A percentile compares a stretch with the other conserved stretches of the same genome.
Conservation (phyloP, 805 yeast species). For the Kregervanrija pseudodelftensis region DNA sequence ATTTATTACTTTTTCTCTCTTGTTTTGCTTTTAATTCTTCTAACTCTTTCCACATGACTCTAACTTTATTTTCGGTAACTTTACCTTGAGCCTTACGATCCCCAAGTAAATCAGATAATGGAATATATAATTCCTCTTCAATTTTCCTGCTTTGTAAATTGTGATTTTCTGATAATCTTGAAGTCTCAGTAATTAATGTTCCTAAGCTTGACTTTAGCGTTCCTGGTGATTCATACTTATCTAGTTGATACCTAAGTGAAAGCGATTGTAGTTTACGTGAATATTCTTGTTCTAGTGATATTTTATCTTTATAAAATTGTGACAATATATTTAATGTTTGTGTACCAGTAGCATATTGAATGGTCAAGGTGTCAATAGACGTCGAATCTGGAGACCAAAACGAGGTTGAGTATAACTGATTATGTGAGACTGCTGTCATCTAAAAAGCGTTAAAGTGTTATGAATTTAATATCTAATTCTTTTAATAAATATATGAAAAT, state of each 20-base stretch:
- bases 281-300: slow-evolving; percentile 69
- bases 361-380: slow-evolving; percentile 49
- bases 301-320: slow-evolving; percentile 45
- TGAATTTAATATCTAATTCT: too few species aligned
- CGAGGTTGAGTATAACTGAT: slow-evolving; percentile 16
- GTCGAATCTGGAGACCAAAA: slow-evolving; percentile 52
- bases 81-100: slow-evolving; percentile 46
- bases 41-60: slow-evolving; percentile 9
- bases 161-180: slow-evolving; percentile 51
- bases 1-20: slow-evolving; percentile 37
- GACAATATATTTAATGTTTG: slow-evolving; percentile 48
- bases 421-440: neutral
- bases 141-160: slow-evolving; percentile 43
- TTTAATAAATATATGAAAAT: too few species aligned
- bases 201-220: slow-evolving; percentile 54
- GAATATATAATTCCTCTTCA: slow-evolving; percentile 41
- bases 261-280: slow-evolving; percentile 46
- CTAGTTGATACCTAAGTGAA: slow-evolving; percentile 29
- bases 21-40: slow-evolving; percentile 30
- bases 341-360: slow-evolving; percentile 51
- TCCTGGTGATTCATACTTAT: slow-evolving; percentile 43
- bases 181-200: slow-evolving; percentile 49
- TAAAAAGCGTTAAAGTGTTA: too few species aligned
- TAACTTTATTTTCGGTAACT: slow-evolving; percentile 50
- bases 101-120: slow-evolving; percentile 45